phyloP scores from a whole-genome alignment of 257 asterid species.

The Gynochthodes officinalis region DNA sequence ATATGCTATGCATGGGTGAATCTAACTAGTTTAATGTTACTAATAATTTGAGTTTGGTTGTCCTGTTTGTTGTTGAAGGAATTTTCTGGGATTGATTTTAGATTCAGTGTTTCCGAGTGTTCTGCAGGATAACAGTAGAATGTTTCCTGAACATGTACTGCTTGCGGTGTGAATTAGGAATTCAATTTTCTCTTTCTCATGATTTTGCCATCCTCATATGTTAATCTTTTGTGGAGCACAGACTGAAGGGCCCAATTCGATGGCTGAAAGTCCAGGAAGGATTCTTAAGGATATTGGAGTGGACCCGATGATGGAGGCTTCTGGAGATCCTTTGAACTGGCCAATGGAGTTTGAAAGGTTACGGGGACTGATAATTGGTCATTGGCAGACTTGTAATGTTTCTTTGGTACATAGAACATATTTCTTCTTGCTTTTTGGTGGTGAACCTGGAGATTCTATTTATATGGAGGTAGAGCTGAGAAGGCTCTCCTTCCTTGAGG shows the following conservation, averaged over 20 bases:
- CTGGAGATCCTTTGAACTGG: constrained; percentile 37
- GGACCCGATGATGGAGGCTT: constrained; percentile 32
- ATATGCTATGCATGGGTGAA: not conserved
- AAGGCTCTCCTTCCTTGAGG: constrained; percentile 43
- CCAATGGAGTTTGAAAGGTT: constrained; percentile 40
- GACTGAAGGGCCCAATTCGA: constrained; percentile 24
- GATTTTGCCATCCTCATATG: constrained; percentile 2
- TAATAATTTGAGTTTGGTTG: not conserved
- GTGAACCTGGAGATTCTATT: constrained; percentile 47
- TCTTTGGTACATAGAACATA: constrained; percentile 52
- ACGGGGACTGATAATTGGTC: constrained; percentile 34
- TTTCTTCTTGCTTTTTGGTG: constrained; percentile 50
- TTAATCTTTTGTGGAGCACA: constrained; percentile 13
- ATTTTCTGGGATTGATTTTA: not conserved
- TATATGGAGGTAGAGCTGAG: constrained; percentile 55
- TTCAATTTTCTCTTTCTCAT: not conserved
- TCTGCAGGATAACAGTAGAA: not conserved
- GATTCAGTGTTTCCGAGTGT: not conserved
- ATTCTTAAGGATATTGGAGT: constrained; percentile 32
- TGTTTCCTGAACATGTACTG: not conserved
- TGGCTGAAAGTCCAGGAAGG: constrained; percentile 23
- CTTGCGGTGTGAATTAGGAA: not conserved
- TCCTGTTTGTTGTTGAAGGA: not conserved
- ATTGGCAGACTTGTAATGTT: constrained; percentile 47
- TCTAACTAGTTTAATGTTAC: not conserved